These are phyloP conservation scores for Microcyclosporella mali DNA, from an alignment of 2,329 filamentous ascomycete genomes.

Conservation along the genomic window DNA sequence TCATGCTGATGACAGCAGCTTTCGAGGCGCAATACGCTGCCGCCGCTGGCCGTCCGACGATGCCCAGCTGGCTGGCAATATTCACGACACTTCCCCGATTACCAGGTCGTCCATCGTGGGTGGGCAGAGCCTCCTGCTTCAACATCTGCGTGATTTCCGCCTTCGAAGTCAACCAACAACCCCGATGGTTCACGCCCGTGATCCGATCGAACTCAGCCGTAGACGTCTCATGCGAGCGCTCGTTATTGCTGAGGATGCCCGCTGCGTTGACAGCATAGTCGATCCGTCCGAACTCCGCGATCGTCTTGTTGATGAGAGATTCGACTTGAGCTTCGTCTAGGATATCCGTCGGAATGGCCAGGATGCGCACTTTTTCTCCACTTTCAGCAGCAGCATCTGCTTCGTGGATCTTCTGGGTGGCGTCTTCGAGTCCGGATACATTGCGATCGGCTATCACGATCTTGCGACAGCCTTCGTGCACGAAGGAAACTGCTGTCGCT, in stretches of 20 bases:
- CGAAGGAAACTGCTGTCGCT: constrained; percentile 41
- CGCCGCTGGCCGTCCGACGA: constrained; percentile 39
- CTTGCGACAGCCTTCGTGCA: constrained; percentile 39
- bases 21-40: constrained; percentile 45
- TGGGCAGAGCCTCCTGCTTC: constrained; percentile 38
- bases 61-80: constrained; percentile 39
- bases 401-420: constrained; percentile 28
- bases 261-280: constrained; percentile 46
- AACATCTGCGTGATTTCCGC: constrained; percentile 42
- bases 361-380: constrained; percentile 18
- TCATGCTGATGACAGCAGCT: constrained; percentile 43
- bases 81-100: constrained; percentile 42
- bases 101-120: constrained; percentile 40
- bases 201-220: constrained; percentile 40
- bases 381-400: constrained; percentile 18
- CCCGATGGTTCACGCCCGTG: constrained; percentile 41
- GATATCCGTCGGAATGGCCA: constrained; percentile 33
- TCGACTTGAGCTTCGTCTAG: constrained; percentile 33
- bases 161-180: constrained; percentile 41
- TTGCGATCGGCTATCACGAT: constrained; percentile 41
- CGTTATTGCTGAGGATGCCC: constrained; percentile 37
- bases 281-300: constrained; percentile 36
- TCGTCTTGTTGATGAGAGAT: constrained; percentile 29
- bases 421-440: constrained; percentile 29
- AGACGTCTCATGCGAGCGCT: constrained; percentile 33